A percentile compares a stretch with the other conserved stretches of the same genome.
phyloP scores from a whole-genome alignment of 257 asterid genomes.

The Osmanthus fragrans region DNA sequence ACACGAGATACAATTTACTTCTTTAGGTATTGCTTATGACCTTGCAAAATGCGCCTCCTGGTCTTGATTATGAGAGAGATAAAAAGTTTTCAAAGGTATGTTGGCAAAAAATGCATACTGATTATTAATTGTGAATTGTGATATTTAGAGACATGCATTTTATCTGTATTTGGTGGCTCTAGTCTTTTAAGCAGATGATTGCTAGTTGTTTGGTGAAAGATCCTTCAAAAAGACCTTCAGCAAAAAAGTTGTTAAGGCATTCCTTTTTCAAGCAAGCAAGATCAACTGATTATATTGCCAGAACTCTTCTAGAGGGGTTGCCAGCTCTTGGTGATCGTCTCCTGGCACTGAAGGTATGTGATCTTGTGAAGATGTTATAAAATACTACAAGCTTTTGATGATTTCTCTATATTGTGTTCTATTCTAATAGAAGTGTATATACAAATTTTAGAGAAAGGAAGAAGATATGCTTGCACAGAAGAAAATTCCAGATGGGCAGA shows the following conservation, averaged over 20 bases:
- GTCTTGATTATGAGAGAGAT: conserved; percentile 97
- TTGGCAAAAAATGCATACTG: conserved; percentile 4
- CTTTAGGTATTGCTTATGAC: conserved; percentile 93
- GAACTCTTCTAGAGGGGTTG: conserved; percentile 79
- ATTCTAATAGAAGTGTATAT: conserved; percentile 29
- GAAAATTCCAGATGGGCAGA: conserved; percentile 91
- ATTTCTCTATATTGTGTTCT: conserved; percentile 26
- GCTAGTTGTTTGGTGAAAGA: conserved; percentile 98
- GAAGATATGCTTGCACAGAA: conserved; percentile 98
- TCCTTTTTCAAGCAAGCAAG: conserved; percentile 95
- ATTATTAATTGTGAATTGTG: background rate
- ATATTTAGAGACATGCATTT: conserved; percentile 22
- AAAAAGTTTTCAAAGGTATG: conserved; percentile 88
- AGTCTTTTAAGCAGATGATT: conserved; percentile 97
- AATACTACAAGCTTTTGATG: conserved; percentile 17
- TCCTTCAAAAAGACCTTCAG: conserved; percentile 93
- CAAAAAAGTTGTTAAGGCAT: conserved; percentile 80
- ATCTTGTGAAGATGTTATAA: conserved; percentile 3
- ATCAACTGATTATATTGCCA: conserved; percentile 76
- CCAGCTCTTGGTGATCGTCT: conserved; percentile 91
- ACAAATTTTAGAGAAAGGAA: conserved; percentile 63
- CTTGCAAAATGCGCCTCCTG: conserved; percentile 98
- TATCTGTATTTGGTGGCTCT: conserved; percentile 33
- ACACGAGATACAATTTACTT: conserved; percentile 16
- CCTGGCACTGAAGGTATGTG: conserved; percentile 76